Evolutionary conservation across 805 yeast genomes (phyloP).

Genomic region (Spathaspora arborariae): DNA sequence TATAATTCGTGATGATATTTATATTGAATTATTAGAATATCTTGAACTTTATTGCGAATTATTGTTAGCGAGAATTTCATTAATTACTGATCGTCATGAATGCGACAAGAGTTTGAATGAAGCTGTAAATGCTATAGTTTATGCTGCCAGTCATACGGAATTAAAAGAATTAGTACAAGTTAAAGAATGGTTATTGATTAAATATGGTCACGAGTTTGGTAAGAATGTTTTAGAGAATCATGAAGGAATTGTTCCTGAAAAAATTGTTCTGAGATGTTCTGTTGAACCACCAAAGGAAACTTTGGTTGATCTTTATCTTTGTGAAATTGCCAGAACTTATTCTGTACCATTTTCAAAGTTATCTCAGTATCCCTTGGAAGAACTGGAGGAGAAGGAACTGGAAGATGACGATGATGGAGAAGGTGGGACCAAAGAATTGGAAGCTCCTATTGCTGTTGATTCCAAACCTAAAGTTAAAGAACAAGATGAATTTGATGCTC

Average conservation of each 20-base stretch:
- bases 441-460: slow-evolving; percentile 31
- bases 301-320: slow-evolving; percentile 64
- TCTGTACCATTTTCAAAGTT: slow-evolving; percentile 68
- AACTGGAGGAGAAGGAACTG: slow-evolving; percentile 14
- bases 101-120: slow-evolving; percentile 67
- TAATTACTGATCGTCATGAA: slow-evolving; percentile 40
- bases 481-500: slow-evolving; percentile 55
- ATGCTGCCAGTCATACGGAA: slow-evolving; percentile 69
- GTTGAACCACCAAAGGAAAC: slow-evolving; percentile 64
- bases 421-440: slow-evolving; percentile 13
- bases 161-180: slow-evolving; percentile 64
- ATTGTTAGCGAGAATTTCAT: slow-evolving; percentile 65
- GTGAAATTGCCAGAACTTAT: slow-evolving; percentile 80
- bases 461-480: slow-evolving; percentile 27
- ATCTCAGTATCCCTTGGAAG: slow-evolving; percentile 19
- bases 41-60: slow-evolving; percentile 82
- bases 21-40: slow-evolving; percentile 72
- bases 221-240: slow-evolving; percentile 49
- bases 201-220: slow-evolving; percentile 68
- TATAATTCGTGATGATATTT: slow-evolving; percentile 76
- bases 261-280: slow-evolving; percentile 57
- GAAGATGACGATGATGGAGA: slow-evolving; percentile 24
- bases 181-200: slow-evolving; percentile 56
- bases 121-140: slow-evolving; percentile 68
- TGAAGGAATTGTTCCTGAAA: slow-evolving; percentile 56